phyloP scores from a whole-genome alignment of 73 alveolate genomes.

The Paramecium primaurelia region DNA sequence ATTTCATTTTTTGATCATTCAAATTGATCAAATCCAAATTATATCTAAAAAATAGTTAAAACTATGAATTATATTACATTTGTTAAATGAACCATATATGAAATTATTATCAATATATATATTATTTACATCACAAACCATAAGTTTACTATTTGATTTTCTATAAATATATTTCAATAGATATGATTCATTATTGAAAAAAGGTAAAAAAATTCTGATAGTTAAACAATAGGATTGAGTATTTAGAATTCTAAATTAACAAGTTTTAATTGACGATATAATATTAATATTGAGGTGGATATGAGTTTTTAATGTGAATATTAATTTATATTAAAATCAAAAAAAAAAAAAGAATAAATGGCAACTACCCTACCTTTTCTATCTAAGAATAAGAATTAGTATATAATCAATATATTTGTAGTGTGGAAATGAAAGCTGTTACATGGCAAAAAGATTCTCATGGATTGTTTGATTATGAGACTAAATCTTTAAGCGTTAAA shows the following conservation, averaged over 20 bases:
- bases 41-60: too few relatives aligned
- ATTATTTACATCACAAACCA: not conserved
- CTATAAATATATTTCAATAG: too few relatives aligned
- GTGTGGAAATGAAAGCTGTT: conserved; percentile 68
- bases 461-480: conserved; percentile 86
- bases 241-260: not conserved
- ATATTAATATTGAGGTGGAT: not conserved
- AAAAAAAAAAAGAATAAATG: not conserved
- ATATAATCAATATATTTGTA: not conserved
- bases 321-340: not conserved
- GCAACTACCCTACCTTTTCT: conserved; percentile 38
- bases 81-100: too few relatives aligned
- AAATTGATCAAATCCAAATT: not conserved
- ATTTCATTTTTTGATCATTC: not conserved
- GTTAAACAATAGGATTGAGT: not conserved
- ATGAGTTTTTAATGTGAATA: not conserved
- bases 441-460: conserved; percentile 88
- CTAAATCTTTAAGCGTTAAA: conserved; percentile 64
- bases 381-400: conserved; percentile 13
- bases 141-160: not conserved
- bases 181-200: too few relatives aligned
- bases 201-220: too few relatives aligned
- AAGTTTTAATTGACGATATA: not conserved
- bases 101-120: not conserved
- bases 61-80: too few relatives aligned